A percentile compares a stretch with the other conserved stretches of the same genome.
These are phyloP conservation scores for Alternaria gansuensis DNA, from an alignment of 2,329 filamentous ascomycete species.

Conservation along the genomic window DNA sequence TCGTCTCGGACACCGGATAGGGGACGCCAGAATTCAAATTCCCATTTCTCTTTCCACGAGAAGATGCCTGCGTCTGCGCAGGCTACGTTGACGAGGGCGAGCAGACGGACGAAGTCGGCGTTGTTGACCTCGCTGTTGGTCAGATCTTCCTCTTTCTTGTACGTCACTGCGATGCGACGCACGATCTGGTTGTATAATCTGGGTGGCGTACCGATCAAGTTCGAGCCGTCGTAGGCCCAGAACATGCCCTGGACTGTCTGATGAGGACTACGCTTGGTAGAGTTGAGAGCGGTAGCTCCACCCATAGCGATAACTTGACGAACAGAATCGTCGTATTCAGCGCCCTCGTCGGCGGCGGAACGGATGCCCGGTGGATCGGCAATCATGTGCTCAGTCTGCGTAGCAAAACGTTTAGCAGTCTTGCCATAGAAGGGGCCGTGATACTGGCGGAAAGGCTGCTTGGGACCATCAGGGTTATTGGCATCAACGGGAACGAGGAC, in stretches of 20 bases:
- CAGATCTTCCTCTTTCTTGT: slow-evolving; percentile 13
- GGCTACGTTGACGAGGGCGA: slow-evolving; percentile 38
- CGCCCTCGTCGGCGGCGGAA: slow-evolving; percentile 10
- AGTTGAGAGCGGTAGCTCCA: slow-evolving; percentile 19
- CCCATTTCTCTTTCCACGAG: slow-evolving; percentile 43
- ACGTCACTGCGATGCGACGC: slow-evolving; percentile 35
- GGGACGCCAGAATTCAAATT: slow-evolving; percentile 44
- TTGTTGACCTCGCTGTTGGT: slow-evolving; percentile 30
- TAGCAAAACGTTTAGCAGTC: slow-evolving; percentile 33
- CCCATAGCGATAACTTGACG: slow-evolving; percentile 24
- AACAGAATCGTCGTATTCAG: slow-evolving; percentile 26
- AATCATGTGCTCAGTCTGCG: slow-evolving; percentile 24
- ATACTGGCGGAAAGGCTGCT: slow-evolving; percentile 28
- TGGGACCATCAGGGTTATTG: slow-evolving; percentile 35
- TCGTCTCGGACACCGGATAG: slow-evolving; percentile 40
- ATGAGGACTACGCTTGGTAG: slow-evolving; percentile 24
- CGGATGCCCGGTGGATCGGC: slow-evolving; percentile 27
- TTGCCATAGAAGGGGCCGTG: slow-evolving; percentile 38
- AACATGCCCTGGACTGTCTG: slow-evolving; percentile 24
- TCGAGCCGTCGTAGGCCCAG: slow-evolving; percentile 31
- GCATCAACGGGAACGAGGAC: slow-evolving; percentile 31
- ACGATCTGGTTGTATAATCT: slow-evolving; percentile 35
- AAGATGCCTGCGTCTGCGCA: slow-evolving; percentile 42
- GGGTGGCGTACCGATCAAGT: slow-evolving; percentile 34
- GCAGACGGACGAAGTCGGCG: slow-evolving; percentile 41